Percentiles rank a stretch among this genome's conserved stretches.
These are phyloP conservation scores for Aegle marmelos DNA, from an alignment of 345 rosid genomes.

Conservation along the genomic window DNA sequence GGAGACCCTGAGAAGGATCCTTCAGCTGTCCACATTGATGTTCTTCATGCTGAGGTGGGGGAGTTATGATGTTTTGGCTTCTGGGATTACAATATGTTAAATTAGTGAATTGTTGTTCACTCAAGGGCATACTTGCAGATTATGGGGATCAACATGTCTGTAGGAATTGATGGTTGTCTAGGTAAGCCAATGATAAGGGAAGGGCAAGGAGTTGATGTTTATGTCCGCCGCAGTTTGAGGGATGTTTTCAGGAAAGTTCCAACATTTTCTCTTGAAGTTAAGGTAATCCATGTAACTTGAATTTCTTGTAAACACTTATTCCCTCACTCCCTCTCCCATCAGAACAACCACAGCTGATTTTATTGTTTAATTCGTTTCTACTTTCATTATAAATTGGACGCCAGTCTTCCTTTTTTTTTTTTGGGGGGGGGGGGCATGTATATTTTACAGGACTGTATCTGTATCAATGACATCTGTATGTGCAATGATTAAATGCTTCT, in stretches of 20 bases:
- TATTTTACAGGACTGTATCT: background rate
- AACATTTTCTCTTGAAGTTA: conserved; percentile 79
- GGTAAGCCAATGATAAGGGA: conserved; percentile 91
- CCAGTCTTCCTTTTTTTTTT: background rate
- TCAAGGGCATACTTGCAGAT: conserved; percentile 50
- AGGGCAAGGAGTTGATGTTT: conserved; percentile 82
- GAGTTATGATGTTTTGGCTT: conserved; percentile 7
- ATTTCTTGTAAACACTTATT: background rate
- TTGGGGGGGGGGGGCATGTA: background rate
- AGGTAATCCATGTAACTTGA: conserved; percentile 45
- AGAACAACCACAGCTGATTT: background rate
- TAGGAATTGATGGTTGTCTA: conserved; percentile 73
- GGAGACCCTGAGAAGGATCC: conserved; percentile 86
- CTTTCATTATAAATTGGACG: background rate
- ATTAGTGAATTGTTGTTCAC: conserved; percentile 13
- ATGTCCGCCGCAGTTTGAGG: conserved; percentile 87
- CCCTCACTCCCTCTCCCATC: background rate
- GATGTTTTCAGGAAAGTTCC: conserved; percentile 96
- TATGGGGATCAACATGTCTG: conserved; percentile 89
- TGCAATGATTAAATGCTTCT: background rate
- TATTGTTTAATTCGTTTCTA: background rate
- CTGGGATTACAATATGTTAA: conserved; percentile 5
- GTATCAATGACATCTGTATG: background rate
- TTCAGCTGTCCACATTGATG: conserved; percentile 88
- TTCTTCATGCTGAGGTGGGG: conserved; percentile 90